A percentile compares a stretch with the other conserved stretches of the same genome.
Evolutionary conservation across 805 yeast species (phyloP).

Genomic region (Kazachstania psychrophila): DNA sequence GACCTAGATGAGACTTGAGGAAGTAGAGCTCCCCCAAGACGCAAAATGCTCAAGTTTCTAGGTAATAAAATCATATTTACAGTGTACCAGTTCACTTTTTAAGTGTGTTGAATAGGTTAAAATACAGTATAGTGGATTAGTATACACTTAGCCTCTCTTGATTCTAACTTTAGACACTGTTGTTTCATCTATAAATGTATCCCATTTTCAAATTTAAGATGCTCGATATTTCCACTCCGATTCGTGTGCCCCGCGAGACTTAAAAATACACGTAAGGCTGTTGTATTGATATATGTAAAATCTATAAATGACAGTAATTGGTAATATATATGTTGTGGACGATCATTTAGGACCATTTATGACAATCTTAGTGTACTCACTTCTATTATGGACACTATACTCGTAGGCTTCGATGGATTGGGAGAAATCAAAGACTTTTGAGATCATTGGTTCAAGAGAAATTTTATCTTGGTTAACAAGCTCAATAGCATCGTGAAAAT

Average conservation of each 20-base stretch:
- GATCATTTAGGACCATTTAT: slow-evolving; percentile 59
- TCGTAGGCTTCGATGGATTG: slow-evolving; percentile 74
- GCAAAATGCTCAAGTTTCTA: no score
- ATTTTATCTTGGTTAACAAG: slow-evolving; percentile 55
- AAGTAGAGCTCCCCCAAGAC: no score
- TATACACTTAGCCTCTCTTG: no score
- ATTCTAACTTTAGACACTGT: background rate
- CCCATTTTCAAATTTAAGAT: background rate
- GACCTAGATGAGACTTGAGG: no score
- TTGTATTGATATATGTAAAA: no score
- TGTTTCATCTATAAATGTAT: background rate
- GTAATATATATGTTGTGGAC: background rate
- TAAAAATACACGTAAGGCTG: no score
- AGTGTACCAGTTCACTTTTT: no score
- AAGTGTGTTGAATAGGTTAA: no score
- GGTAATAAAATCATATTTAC: no score
- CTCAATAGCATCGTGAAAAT: slow-evolving; percentile 63
- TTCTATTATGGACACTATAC: slow-evolving; percentile 49
- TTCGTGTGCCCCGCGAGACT: no score
- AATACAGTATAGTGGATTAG: no score
- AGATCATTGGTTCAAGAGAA: slow-evolving; percentile 57
- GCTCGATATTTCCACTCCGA: slow-evolving; percentile 3
- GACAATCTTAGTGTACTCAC: slow-evolving; percentile 62
- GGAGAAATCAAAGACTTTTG: slow-evolving; percentile 62
- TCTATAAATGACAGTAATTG: background rate